phyloP scores from a whole-genome alignment of 2,329 filamentous ascomycete genomes.

The Hypoxylon sp. region DNA sequence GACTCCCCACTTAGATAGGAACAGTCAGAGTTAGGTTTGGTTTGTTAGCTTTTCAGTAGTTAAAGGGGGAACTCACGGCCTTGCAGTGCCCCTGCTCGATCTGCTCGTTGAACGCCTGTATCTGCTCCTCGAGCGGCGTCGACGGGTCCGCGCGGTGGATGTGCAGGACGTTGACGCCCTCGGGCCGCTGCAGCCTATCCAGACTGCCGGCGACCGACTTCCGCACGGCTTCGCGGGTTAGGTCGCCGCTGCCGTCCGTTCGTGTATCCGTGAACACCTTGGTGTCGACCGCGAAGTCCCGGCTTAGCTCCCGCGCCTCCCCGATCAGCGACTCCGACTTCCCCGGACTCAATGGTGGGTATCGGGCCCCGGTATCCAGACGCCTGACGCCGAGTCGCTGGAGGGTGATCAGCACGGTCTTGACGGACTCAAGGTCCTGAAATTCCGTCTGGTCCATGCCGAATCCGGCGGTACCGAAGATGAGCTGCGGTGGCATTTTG shows the following conservation, averaged over 20 bases:
- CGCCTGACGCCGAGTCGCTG: slow-evolving; percentile 35
- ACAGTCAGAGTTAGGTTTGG: too few species aligned
- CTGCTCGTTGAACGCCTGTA: slow-evolving; percentile 50
- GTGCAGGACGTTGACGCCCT: slow-evolving; percentile 51
- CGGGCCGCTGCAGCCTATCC: slow-evolving; percentile 41
- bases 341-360: slow-evolving; percentile 50
- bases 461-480: slow-evolving; percentile 48
- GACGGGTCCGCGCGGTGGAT: slow-evolving; percentile 52
- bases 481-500: slow-evolving; percentile 45
- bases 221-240: slow-evolving; percentile 44
- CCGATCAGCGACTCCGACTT: slow-evolving; percentile 51
- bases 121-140: slow-evolving; percentile 53
- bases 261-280: slow-evolving; percentile 50
- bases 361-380: slow-evolving; percentile 49
- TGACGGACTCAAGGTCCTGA: slow-evolving; percentile 40
- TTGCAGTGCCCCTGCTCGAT: slow-evolving; percentile 50
- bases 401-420: slow-evolving; percentile 37
- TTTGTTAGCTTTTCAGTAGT: too few species aligned
- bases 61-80: slow-evolving; percentile 34
- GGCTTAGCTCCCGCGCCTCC: slow-evolving; percentile 40
- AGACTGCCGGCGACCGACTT: slow-evolving; percentile 49
- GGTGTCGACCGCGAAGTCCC: slow-evolving; percentile 51
- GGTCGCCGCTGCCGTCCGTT: slow-evolving; percentile 49
- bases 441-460: slow-evolving; percentile 48
- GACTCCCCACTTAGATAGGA: slow-evolving; percentile 51